Conservation (phyloP, 805 yeast species). For the Teunomyces barrocoloradensis region DNA sequence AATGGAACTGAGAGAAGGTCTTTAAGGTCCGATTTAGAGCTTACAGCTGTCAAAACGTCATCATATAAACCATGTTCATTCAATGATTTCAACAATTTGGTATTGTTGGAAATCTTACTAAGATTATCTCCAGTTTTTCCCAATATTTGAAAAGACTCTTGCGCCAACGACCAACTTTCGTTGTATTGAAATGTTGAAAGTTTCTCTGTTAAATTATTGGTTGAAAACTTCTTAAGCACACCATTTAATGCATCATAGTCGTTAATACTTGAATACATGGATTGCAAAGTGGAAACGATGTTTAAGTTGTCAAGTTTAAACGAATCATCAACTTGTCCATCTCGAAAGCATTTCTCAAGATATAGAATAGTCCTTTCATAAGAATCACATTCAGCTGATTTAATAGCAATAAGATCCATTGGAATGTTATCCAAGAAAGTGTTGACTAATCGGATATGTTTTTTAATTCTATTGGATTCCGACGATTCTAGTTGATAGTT, state of each 20-base stretch:
- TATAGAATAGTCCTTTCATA: conserved; percentile 86
- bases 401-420: conserved; percentile 64
- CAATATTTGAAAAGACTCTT: conserved; percentile 74
- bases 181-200: conserved; percentile 78
- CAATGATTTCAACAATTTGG: conserved; percentile 66
- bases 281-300: conserved; percentile 56
- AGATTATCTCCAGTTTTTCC: conserved; percentile 36
- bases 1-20: conserved; percentile 32
- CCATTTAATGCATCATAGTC: conserved; percentile 92
- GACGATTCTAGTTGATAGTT: conserved; percentile 17
- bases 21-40: conserved; percentile 24
- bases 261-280: conserved; percentile 80
- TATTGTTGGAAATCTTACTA: conserved; percentile 35
- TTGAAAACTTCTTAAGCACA: conserved; percentile 67
- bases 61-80: conserved; percentile 76
- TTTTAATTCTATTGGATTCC: conserved; percentile 22
- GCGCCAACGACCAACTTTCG: conserved; percentile 83
- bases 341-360: conserved; percentile 71
- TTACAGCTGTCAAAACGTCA: conserved; percentile 54
- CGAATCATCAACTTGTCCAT: conserved; percentile 22
- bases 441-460: conserved; percentile 35
- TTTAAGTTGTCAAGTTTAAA: conserved; percentile 31
- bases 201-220: conserved; percentile 69
- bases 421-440: conserved; percentile 57
- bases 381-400: conserved; percentile 80